Percentiles rank a stretch among this genome's conserved stretches.
Evolutionary conservation across 1,139 yeast species (phyloP).

Genomic region (Wickerhamiella pararugosa): DNA sequence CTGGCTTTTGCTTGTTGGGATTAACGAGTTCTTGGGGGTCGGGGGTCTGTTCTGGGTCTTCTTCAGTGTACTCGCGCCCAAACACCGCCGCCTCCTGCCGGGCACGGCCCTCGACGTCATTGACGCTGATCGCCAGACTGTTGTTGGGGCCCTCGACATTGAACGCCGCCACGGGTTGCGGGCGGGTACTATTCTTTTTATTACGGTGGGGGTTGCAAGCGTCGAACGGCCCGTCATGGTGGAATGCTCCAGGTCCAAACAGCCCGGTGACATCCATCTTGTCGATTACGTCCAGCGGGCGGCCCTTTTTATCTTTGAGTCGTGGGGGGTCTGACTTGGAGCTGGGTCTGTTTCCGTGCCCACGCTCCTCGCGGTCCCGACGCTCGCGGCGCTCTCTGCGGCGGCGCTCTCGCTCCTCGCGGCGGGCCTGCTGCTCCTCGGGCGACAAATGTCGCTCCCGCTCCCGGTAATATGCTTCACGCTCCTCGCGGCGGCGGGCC

Average conservation of each 20-base stretch:
- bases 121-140: conserved; percentile 38
- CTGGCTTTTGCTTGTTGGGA: conserved; percentile 46
- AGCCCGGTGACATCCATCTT: conserved; percentile 89
- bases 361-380: conserved; percentile 2
- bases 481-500: conserved; percentile 5
- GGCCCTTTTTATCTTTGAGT: conserved; percentile 8
- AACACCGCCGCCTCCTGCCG: conserved; percentile 24
- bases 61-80: conserved; percentile 24
- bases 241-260: conserved; percentile 88
- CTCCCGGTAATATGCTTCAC: conserved; percentile 8
- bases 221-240: conserved; percentile 97
- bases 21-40: conserved; percentile 39
- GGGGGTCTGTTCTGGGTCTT: conserved; percentile 18
- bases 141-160: conserved; percentile 92
- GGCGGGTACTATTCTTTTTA: conserved; percentile 49
- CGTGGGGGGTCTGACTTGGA: conserved; percentile 14
- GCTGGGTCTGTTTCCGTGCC: conserved; percentile 6
- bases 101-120: conserved; percentile 26
- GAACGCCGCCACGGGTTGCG: conserved; percentile 92
- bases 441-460: neutral
- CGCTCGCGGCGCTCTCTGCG: conserved; percentile 7
- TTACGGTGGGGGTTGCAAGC: conserved; percentile 96
- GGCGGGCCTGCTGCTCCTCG: conserved; percentile 4
- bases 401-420: conserved; percentile 8
- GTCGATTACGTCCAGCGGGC: conserved; percentile 69